phyloP scores from a whole-genome alignment of 176 grass and related monocot species.

The Eragrostis nindensis region DNA sequence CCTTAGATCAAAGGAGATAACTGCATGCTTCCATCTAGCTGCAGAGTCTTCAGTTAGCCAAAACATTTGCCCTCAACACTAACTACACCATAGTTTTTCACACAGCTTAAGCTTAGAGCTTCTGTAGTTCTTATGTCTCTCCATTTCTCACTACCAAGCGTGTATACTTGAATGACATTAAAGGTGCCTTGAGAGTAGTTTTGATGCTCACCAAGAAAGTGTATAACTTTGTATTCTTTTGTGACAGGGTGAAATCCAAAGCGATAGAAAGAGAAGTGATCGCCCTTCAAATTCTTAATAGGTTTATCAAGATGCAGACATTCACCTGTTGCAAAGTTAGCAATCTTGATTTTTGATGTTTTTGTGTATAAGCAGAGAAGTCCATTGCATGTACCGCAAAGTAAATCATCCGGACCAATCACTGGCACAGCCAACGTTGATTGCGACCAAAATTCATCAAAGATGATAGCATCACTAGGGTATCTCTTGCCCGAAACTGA shows the following conservation, averaged over 20 bases:
- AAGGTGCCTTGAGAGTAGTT: background rate
- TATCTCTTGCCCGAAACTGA: background rate
- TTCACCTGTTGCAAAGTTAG: slow-evolving; percentile 39
- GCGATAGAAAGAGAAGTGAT: slow-evolving; percentile 32
- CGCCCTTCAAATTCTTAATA: slow-evolving; percentile 8
- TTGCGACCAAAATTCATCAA: slow-evolving; percentile 33
- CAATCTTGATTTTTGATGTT: slow-evolving; percentile 35
- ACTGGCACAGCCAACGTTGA: slow-evolving; percentile 10
- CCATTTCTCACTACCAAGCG: slow-evolving; percentile 22
- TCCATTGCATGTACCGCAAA: slow-evolving; percentile 43
- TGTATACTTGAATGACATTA: slow-evolving; percentile 42
- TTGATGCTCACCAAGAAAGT: slow-evolving; percentile 10
- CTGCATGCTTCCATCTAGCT: background rate
- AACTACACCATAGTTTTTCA: slow-evolving; percentile 2
- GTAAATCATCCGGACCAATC: slow-evolving; percentile 39
- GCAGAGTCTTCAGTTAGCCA: slow-evolving; percentile 9
- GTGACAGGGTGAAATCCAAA: slow-evolving; percentile 32
- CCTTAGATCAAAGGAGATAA: slow-evolving; percentile 40
- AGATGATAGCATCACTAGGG: slow-evolving; percentile 27
- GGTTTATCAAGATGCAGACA: slow-evolving; percentile 30
- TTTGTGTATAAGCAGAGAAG: slow-evolving; percentile 47
- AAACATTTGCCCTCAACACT: slow-evolving; percentile 17
- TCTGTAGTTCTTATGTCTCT: slow-evolving; percentile 5
- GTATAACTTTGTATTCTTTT: slow-evolving; percentile 29
- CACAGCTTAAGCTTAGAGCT: slow-evolving; percentile 22